Evolutionary conservation across 768 basidiomycete genomes (phyloP).

Genomic region (Vararia minispora): DNA sequence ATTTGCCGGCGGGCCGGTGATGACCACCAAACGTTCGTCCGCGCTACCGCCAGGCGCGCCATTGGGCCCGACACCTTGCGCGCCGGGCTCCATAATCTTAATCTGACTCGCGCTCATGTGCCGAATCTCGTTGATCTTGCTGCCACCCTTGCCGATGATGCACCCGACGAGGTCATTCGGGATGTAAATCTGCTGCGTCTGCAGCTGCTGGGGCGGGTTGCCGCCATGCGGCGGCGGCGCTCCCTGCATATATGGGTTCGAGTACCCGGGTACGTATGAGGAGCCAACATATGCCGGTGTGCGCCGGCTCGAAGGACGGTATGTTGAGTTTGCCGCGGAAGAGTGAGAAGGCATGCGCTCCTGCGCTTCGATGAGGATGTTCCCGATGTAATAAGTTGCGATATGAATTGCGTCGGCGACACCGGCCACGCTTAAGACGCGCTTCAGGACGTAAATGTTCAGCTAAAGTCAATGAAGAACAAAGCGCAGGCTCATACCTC

Average conservation of each 20-base stretch:
- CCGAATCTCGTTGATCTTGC: slow-evolving; percentile 98
- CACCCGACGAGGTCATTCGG: slow-evolving; percentile 96
- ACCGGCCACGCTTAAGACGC: slow-evolving; percentile 94
- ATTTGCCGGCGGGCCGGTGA: slow-evolving; percentile 89
- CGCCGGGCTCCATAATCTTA: slow-evolving; percentile 97
- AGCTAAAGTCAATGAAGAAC: slow-evolving; percentile 6
- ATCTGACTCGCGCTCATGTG: slow-evolving; percentile 93
- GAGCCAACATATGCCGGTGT: slow-evolving; percentile 36
- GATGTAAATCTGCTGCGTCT: slow-evolving; percentile 97
- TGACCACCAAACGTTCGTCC: slow-evolving; percentile 88
- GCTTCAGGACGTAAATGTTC: slow-evolving; percentile 35
- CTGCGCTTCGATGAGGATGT: slow-evolving; percentile 89
- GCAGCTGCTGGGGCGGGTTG: slow-evolving; percentile 61
- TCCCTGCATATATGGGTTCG: slow-evolving; percentile 28
- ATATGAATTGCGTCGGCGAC: slow-evolving; percentile 99
- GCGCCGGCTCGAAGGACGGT: slow-evolving; percentile 55
- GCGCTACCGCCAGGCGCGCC: slow-evolving; percentile 70
- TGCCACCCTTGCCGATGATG: slow-evolving; percentile 96
- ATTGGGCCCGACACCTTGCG: slow-evolving; percentile 53
- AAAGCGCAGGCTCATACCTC: slow-evolving; percentile 50
- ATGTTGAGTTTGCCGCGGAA: slow-evolving; percentile 40
- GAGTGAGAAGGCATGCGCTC: slow-evolving; percentile 67
- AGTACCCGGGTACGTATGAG: slow-evolving; percentile 64
- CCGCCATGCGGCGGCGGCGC: slow-evolving; percentile 20
- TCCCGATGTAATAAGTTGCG: slow-evolving; percentile 98